Conservation (phyloP, 2,329 filamentous ascomycete genomes). For the Aspergillus niger region DNA sequence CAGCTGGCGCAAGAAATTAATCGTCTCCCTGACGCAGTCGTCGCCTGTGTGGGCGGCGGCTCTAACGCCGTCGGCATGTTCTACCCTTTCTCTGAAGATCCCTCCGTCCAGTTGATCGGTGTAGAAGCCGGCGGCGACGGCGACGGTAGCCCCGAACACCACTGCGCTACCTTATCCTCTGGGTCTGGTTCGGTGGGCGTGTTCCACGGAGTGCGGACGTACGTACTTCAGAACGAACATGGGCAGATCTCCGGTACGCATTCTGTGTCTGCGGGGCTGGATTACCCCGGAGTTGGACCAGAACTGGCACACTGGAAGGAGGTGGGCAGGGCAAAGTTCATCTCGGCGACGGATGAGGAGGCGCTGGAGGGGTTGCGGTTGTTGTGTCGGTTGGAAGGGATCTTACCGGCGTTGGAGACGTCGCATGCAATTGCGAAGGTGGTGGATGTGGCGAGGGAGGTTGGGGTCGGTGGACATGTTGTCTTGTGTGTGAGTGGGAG, state of each 20-base stretch:
- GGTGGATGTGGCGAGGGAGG: slow-evolving; percentile 82
- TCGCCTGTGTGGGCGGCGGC: slow-evolving; percentile 91
- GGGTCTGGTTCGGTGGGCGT: slow-evolving; percentile 87
- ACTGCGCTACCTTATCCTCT: slow-evolving; percentile 79
- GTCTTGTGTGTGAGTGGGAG: slow-evolving; percentile 89
- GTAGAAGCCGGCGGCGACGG: slow-evolving; percentile 94
- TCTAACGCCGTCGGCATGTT: slow-evolving; percentile 97
- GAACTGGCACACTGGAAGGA: slow-evolving; percentile 93
- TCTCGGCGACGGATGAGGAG: slow-evolving; percentile 83
- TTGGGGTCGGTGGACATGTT: slow-evolving; percentile 80
- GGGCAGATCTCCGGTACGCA: slow-evolving; percentile 91
- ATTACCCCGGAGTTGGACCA: slow-evolving; percentile 93
- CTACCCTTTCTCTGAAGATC: slow-evolving; percentile 83
- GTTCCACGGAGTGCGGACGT: slow-evolving; percentile 91
- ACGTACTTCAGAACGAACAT: slow-evolving; percentile 84
- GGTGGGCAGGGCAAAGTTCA: slow-evolving; percentile 74
- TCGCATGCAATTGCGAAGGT: slow-evolving; percentile 88
- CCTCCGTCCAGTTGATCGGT: slow-evolving; percentile 78
- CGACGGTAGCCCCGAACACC: slow-evolving; percentile 63
- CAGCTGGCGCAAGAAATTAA: slow-evolving; percentile 80
- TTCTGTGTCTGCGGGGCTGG: slow-evolving; percentile 88
- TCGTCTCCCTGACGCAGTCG: slow-evolving; percentile 90
- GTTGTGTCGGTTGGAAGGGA: slow-evolving; percentile 84
- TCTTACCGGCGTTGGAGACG: slow-evolving; percentile 91
- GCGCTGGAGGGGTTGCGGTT: slow-evolving; percentile 83